These are phyloP conservation scores for Suillus lakei DNA, from an alignment of 768 basidiomycete genomes.

Conservation along the genomic window DNA sequence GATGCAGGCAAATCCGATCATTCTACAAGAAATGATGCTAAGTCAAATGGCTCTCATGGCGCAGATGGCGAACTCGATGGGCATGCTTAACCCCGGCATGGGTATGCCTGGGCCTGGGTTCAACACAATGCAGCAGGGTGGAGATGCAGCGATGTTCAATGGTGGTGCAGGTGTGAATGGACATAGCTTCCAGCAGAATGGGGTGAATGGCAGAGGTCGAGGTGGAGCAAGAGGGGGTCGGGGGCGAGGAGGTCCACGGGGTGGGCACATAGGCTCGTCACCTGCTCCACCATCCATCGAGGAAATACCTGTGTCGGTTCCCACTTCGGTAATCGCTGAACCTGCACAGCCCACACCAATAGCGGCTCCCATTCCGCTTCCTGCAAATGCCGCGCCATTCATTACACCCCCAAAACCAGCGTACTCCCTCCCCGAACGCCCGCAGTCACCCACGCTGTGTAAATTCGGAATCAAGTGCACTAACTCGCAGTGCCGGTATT, in stretches of 20 bases:
- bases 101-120: constrained; percentile 58
- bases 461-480: constrained; percentile 92
- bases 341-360: constrained; percentile 19
- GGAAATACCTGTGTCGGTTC: constrained; percentile 4
- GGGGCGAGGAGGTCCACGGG: constrained; percentile 50
- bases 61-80: constrained; percentile 87
- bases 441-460: constrained; percentile 89
- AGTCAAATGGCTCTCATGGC: constrained; percentile 93
- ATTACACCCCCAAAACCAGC: constrained; percentile 27
- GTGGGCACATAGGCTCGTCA: constrained; percentile 40
- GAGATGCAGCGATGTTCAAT: constrained; percentile 52
- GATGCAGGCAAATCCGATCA: constrained; percentile 64
- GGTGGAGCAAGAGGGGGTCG: constrained; percentile 53
- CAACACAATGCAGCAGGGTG: constrained; percentile 58
- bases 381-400: constrained; percentile 25
- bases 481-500: constrained; percentile 87
- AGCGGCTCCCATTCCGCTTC: constrained; percentile 29
- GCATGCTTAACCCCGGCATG: constrained; percentile 66
- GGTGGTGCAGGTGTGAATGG: constrained; percentile 34
- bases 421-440: constrained; percentile 73
- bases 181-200: constrained; percentile 23
- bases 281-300: constrained; percentile 22
- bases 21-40: constrained; percentile 91
- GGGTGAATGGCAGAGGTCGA: constrained; percentile 45
- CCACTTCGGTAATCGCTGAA: constrained; percentile 23